Evolutionary conservation across 2,329 filamentous ascomycete genomes (phyloP), one percentile per base, ranked within the genome.

Genomic region (Aotearoamyces nothofagi): DNA sequence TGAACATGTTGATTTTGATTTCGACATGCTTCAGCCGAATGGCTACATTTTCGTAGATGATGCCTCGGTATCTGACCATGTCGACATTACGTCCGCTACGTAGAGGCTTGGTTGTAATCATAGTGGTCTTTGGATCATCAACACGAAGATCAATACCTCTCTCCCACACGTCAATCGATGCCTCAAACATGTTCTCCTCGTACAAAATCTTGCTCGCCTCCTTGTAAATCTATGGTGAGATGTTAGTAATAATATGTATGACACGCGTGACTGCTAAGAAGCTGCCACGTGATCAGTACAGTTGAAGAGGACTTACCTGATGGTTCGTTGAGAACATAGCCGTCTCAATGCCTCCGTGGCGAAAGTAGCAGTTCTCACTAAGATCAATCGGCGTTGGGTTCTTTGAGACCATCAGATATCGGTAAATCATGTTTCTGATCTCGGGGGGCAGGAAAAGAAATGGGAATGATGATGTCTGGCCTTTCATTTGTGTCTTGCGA

Each of bases 291-390:
- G n/a, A n/a, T 22, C 8, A 8, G 8, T 22, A 8, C n/a, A 22
- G 19, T 8, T 22, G 19, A n/a, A 22, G n/a, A 8, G n/a, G 19
- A 8, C 19, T 22, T 22, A 22, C 19, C 19, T 22, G 19, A 22
- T 22, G 19, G n/a, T n/a, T 22, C 8, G 19, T 22, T n/a, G n/a
- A 22, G 19, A 22, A n/a, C n/a, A 22, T 22, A 22, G 19, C 19
- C 8, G 19, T 22, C n/a, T 22, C 19, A n/a, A 22, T 22, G 8
- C 19, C 19, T 22, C 19, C 19, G 8, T 8, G 19, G 8, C 8
- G 8, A 22, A 22, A 22, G 19, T 8, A 22, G 8, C 8, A n/a
- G n/a, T 22, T 22, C n/a, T 8, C 8, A 22, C n/a, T 22, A 22
- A 22, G 19, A 22, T n/a, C 8, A 22, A 22, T n/a, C 8, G 19